phyloP scores from a whole-genome alignment of 1,284 basidiomycete genomes.

The Heterobasidion occidentale region DNA sequence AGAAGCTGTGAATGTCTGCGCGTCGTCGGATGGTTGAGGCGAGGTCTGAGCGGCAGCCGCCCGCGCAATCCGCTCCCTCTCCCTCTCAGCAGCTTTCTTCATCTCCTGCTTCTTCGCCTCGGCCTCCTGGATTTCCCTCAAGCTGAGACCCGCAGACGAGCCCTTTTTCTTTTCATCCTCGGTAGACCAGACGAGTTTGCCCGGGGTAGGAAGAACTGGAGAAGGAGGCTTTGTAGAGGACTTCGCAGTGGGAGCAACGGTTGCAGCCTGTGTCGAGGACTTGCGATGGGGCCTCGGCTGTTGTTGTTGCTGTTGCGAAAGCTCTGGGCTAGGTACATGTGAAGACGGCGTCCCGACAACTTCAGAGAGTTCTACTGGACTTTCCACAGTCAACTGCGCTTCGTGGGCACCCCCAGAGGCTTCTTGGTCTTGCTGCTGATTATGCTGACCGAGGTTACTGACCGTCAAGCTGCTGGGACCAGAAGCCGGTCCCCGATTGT shows the following conservation, averaged over 20 bases:
- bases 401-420: not conserved
- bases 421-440: slow-evolving; percentile 33
- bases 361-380: slow-evolving; percentile 7
- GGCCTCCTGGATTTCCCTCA: slow-evolving; percentile 94
- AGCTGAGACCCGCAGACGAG: slow-evolving; percentile 41
- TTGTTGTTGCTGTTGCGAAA: not conserved
- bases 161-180: slow-evolving; percentile 58
- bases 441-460: slow-evolving; percentile 52
- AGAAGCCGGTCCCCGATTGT: slow-evolving; percentile 38
- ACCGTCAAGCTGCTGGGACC: slow-evolving; percentile 43
- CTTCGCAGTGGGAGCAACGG: slow-evolving; percentile 9
- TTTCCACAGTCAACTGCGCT: slow-evolving; percentile 1
- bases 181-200: slow-evolving; percentile 40
- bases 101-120: slow-evolving; percentile 80
- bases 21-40: slow-evolving; percentile 35
- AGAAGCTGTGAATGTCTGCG: slow-evolving; percentile 55
- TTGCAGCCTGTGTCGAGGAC: not conserved
- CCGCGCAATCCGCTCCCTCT: slow-evolving; percentile 45
- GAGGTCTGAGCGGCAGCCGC: slow-evolving; percentile 28
- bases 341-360: slow-evolving; percentile 5
- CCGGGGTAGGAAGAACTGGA: slow-evolving; percentile 11
- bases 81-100: slow-evolving; percentile 62
- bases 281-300: not conserved
- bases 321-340: not conserved
- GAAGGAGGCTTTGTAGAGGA: slow-evolving; percentile 11